phyloP scores from a whole-genome alignment of 2,329 filamentous ascomycete species.

The Aureobasidium sp. region DNA sequence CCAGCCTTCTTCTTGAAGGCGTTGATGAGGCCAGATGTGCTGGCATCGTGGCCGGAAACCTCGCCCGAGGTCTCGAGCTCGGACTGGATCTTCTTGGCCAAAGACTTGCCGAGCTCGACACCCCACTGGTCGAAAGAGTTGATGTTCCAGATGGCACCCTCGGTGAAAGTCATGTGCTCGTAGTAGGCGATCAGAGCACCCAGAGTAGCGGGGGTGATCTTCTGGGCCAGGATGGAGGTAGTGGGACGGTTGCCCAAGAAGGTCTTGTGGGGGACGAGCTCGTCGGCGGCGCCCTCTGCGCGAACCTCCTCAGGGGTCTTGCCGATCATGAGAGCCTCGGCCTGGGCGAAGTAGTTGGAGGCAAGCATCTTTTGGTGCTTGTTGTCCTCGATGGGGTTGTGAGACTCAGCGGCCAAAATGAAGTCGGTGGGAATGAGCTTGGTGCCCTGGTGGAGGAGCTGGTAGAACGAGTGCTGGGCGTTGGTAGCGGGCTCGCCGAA shows the following conservation, averaged over 20 bases:
- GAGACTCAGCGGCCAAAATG: constrained; percentile 89
- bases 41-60: constrained; percentile 70
- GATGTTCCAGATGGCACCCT: constrained; percentile 98
- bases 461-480: constrained; percentile 99
- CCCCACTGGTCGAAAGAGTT: constrained; percentile 99
- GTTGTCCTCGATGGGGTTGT: constrained; percentile 90
- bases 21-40: constrained; percentile 81
- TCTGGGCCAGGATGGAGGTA: constrained; percentile 85
- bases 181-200: constrained; percentile 98
- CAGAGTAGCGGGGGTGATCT: constrained; percentile 89
- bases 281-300: constrained; percentile 64
- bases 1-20: constrained; percentile 78
- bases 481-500: constrained; percentile 99
- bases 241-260: constrained; percentile 97
- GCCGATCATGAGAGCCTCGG: constrained; percentile 84
- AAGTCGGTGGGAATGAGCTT: constrained; percentile 99
- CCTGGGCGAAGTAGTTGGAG: constrained; percentile 85
- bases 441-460: constrained; percentile 96
- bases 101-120: constrained; percentile 92
- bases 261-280: constrained; percentile 94
- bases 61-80: constrained; percentile 77
- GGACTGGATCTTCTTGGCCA: constrained; percentile 63
- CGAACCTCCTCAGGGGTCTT: constrained; percentile 76
- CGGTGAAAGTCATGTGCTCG: constrained; percentile 96
- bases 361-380: constrained; percentile 95